A percentile compares a stretch with the other conserved stretches of the same genome.
These are phyloP conservation scores for Corchorus capsularis DNA, from an alignment of 345 rosid species.

Conservation along the genomic window DNA sequence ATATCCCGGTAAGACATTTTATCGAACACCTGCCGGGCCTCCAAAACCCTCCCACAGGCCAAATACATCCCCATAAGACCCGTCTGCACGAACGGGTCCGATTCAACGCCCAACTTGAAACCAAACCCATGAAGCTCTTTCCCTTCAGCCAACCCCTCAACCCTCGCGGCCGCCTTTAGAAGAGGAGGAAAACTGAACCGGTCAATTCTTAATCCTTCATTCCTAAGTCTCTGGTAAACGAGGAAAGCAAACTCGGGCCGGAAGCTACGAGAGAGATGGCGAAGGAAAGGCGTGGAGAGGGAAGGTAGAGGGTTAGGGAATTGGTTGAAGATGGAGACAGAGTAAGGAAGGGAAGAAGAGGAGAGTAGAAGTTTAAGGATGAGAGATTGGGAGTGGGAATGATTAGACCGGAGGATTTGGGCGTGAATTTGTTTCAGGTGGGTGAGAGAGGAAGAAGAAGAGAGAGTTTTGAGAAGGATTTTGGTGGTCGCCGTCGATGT, in stretches of 20 bases:
- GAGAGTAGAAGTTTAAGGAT: slow-evolving; percentile 39
- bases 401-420: slow-evolving; percentile 42
- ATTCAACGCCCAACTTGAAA: slow-evolving; percentile 43
- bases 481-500: slow-evolving; percentile 4
- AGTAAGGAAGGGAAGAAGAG: slow-evolving; percentile 43
- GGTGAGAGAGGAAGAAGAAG: slow-evolving; percentile 36
- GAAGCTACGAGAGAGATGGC: slow-evolving; percentile 38
- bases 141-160: slow-evolving; percentile 49
- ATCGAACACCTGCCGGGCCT: slow-evolving; percentile 58
- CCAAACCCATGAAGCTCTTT: slow-evolving; percentile 59
- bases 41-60: slow-evolving; percentile 35
- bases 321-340: slow-evolving; percentile 51
- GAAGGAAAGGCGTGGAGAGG: slow-evolving; percentile 45
- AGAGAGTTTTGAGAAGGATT: slow-evolving; percentile 26
- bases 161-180: slow-evolving; percentile 45
- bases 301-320: slow-evolving; percentile 26
- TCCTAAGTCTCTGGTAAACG: slow-evolving; percentile 38
- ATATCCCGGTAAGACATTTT: slow-evolving; percentile 53
- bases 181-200: slow-evolving; percentile 51
- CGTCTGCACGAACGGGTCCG: slow-evolving; percentile 64
- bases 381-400: slow-evolving; percentile 28
- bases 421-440: slow-evolving; percentile 53
- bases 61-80: slow-evolving; percentile 45
- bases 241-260: slow-evolving; percentile 33
- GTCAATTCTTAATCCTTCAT: slow-evolving; percentile 37